A percentile compares a stretch with the other conserved stretches of the same genome.
phyloP scores from a whole-genome alignment of 768 basidiomycete genomes.

The Boletus vinaceobasis region DNA sequence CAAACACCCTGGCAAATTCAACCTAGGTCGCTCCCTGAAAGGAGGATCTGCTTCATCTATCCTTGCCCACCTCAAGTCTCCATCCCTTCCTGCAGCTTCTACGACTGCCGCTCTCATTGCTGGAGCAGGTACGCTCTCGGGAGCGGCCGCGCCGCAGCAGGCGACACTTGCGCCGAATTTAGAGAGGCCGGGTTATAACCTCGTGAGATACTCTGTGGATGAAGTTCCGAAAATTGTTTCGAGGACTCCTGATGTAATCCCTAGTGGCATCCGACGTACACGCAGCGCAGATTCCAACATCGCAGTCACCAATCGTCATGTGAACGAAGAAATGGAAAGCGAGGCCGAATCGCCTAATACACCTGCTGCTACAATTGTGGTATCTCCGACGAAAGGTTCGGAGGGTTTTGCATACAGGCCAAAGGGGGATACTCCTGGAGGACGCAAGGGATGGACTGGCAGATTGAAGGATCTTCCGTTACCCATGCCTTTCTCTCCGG shows the following conservation, averaged over 20 bases:
- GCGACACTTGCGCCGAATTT: constrained; percentile 53
- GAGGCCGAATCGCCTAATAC: constrained; percentile 18
- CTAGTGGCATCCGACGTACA: constrained; percentile 8
- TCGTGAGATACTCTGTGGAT: constrained; percentile 49
- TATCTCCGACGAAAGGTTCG: constrained; percentile 12
- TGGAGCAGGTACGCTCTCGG: constrained; percentile 61
- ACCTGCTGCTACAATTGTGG: constrained; percentile 12
- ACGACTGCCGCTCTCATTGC: constrained; percentile 60
- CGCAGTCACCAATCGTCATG: background rate
- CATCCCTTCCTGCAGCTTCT: constrained; percentile 20
- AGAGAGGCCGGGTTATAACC: constrained; percentile 59
- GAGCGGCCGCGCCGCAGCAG: constrained; percentile 52
- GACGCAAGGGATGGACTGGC: constrained; percentile 33
- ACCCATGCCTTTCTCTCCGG: constrained; percentile 12
- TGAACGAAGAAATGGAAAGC: constrained; percentile 1
- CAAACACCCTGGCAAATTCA: background rate
- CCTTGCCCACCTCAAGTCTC: constrained; percentile 14
- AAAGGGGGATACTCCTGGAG: constrained; percentile 4
- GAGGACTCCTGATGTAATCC: background rate
- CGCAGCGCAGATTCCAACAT: constrained; percentile 13
- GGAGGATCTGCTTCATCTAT: constrained; percentile 27
- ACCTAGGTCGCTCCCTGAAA: constrained; percentile 19
- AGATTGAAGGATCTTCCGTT: constrained; percentile 41
- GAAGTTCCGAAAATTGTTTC: background rate
- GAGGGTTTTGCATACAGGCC: background rate